Percentiles rank a stretch among this genome's conserved stretches.
Evolutionary conservation across 768 basidiomycete genomes (phyloP).

Genomic region (Termitomyces titanicus): DNA sequence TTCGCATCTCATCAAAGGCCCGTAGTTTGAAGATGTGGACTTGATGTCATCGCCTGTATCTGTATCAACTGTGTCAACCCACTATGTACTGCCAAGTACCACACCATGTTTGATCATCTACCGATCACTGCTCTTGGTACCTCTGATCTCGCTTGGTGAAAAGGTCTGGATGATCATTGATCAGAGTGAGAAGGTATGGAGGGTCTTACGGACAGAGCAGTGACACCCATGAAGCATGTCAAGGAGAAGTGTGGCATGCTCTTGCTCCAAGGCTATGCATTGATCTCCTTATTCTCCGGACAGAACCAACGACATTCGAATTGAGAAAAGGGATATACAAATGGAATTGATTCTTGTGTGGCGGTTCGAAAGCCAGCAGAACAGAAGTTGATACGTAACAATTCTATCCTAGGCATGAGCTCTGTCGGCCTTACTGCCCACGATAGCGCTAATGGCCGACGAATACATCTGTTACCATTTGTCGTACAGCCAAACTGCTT

Average conservation of each 20-base stretch:
- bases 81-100: too few species aligned
- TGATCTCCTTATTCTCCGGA: not conserved
- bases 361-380: too few species aligned
- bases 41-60: not conserved
- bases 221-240: not conserved
- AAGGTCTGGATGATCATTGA: not conserved
- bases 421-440: not conserved
- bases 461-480: too few species aligned
- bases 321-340: not conserved
- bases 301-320: not conserved
- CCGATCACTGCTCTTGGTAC: not conserved
- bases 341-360: not conserved
- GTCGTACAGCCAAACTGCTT: not conserved
- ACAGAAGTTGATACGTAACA: too few species aligned
- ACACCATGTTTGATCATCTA: too few species aligned
- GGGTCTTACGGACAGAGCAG: too few species aligned
- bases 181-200: not conserved
- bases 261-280: not conserved
- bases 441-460: too few species aligned
- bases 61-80: too few species aligned
- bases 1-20: not conserved
- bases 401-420: too few species aligned
- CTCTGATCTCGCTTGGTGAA: not conserved
- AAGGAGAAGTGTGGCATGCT: not conserved
- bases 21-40: not conserved